Evolutionary conservation across 1,284 basidiomycete species (phyloP).

Genomic region (Prillingera fragicola): DNA sequence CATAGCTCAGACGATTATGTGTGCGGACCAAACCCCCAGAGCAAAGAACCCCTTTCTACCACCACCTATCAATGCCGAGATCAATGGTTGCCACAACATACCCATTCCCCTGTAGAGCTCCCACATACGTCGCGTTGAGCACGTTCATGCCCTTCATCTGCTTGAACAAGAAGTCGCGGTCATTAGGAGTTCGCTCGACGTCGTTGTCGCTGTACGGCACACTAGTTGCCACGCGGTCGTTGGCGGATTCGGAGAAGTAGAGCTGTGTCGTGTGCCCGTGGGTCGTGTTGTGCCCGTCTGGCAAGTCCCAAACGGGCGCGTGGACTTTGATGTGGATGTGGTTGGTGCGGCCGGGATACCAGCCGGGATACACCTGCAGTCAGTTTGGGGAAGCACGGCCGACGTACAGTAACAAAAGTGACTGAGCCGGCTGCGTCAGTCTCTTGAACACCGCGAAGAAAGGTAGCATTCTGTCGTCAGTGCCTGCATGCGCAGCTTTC

Average conservation of each 20-base stretch:
- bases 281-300: conserved; percentile 9
- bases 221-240: conserved; percentile 21
- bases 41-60: no score
- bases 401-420: conserved; percentile 17
- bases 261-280: conserved; percentile 25
- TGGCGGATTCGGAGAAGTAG: conserved; percentile 35
- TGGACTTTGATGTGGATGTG: conserved; percentile 28
- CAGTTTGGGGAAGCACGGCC: background rate
- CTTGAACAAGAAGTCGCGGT: conserved; percentile 14
- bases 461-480: conserved; percentile 22
- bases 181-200: conserved; percentile 12
- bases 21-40: no score
- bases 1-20: no score
- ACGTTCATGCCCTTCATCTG: conserved; percentile 38
- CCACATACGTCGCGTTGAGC: no score
- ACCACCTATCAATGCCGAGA: no score
- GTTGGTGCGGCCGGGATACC: conserved; percentile 23
- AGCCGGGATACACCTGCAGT: conserved; percentile 21
- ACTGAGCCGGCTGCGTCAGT: conserved; percentile 14
- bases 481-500: background rate
- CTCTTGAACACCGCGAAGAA: conserved; percentile 24
- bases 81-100: no score
- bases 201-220: conserved; percentile 15
- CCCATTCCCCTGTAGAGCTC: no score
- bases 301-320: conserved; percentile 8